phyloP scores from a whole-genome alignment of 805 yeast genomes.

The Candida namnaoensis region DNA sequence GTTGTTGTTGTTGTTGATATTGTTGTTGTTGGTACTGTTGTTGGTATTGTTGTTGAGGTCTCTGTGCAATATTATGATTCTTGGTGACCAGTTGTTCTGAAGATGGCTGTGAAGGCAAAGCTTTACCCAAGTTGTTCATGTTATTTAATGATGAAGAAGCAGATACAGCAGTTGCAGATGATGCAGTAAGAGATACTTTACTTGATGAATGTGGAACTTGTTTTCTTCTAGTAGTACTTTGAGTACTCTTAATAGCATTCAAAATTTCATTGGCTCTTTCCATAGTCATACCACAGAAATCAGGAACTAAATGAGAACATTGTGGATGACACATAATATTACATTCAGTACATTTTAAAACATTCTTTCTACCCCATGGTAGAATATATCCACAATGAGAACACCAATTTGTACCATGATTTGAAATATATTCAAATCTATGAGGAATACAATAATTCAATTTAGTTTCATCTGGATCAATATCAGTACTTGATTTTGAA shows the following conservation, averaged over 20 bases:
- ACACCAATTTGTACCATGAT: slow-evolving; percentile 98
- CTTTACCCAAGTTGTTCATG: no score
- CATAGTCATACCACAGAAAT: slow-evolving; percentile 98
- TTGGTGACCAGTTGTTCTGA: neutral
- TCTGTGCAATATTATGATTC: neutral
- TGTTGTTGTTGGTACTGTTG: neutral
- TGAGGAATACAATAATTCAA: slow-evolving; percentile 96
- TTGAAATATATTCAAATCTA: slow-evolving; percentile 85
- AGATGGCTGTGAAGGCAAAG: neutral
- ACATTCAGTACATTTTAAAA: slow-evolving; percentile 88
- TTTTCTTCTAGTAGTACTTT: slow-evolving; percentile 23
- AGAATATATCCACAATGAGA: slow-evolving; percentile 97
- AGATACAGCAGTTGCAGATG: slow-evolving; percentile 4
- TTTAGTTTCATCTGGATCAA: slow-evolving; percentile 66
- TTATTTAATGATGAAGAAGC: neutral
- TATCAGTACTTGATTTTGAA: slow-evolving; percentile 63
- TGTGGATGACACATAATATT: slow-evolving; percentile 90
- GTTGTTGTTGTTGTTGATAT: no score
- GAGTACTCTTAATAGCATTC: slow-evolving; percentile 72
- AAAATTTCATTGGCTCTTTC: slow-evolving; percentile 90
- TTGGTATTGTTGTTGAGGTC: neutral
- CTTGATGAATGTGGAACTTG: neutral
- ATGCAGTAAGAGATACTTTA: slow-evolving; percentile 1
- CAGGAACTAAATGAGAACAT: slow-evolving; percentile 94
- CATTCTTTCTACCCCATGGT: slow-evolving; percentile 92